These are phyloP conservation scores for Leishmania arabica DNA, from an alignment of 208 protist genomes.

Conservation along the genomic window DNA sequence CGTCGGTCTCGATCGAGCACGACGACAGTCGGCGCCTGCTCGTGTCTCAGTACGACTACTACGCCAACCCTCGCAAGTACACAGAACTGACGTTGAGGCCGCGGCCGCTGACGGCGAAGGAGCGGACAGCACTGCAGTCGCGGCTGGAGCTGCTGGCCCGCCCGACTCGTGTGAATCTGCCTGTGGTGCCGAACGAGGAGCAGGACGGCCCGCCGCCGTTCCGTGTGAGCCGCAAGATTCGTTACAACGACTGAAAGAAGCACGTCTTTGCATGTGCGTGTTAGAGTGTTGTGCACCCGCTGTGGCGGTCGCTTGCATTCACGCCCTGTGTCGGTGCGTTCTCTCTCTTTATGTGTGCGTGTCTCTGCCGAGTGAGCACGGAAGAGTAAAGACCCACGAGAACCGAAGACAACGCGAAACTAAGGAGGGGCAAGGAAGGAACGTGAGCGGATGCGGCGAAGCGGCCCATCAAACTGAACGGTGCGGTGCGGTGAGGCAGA, in stretches of 20 bases:
- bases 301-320: background rate
- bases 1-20: conserved; percentile 48
- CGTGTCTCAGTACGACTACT: conserved; percentile 59
- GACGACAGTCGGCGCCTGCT: conserved; percentile 58
- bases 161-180: conserved; percentile 52
- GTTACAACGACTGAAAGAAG: conserved; percentile 21
- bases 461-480: background rate
- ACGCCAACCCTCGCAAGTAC: conserved; percentile 38
- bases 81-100: conserved; percentile 30
- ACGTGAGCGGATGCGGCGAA: background rate
- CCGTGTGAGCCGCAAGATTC: conserved; percentile 50
- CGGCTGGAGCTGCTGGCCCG: conserved; percentile 50
- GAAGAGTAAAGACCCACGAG: background rate
- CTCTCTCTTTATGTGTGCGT: background rate
- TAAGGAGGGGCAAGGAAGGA: background rate
- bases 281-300: background rate
- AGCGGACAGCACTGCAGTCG: conserved; percentile 31
- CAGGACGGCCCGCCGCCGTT: conserved; percentile 45
- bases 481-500: background rate
- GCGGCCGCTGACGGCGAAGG: conserved; percentile 17
- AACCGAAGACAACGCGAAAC: background rate
- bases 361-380: background rate
- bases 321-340: conserved; percentile 2
- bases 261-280: background rate
- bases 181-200: conserved; percentile 34